A percentile compares a stretch with the other conserved stretches of the same genome.
Evolutionary conservation across 352 stramenopile genomes (phyloP).

Genomic region (Pelagophyceae sp.): DNA sequence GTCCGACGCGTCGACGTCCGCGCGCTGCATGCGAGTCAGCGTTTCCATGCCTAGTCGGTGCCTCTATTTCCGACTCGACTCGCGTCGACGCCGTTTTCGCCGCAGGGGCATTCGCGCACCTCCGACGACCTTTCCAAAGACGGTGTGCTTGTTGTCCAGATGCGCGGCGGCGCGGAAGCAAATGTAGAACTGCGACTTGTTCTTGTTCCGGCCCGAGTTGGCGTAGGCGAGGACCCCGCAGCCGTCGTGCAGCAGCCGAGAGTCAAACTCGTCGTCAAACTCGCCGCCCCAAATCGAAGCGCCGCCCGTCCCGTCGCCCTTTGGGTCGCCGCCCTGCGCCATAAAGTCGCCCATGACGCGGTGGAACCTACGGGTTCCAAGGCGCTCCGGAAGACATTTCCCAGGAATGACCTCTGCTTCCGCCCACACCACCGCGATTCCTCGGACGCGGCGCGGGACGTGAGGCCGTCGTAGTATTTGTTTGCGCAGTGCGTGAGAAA

Average conservation of each 20-base stretch:
- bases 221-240: slow-evolving; percentile 89
- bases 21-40: slow-evolving; percentile 61
- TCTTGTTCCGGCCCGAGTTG: slow-evolving; percentile 87
- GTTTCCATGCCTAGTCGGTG: too few species aligned
- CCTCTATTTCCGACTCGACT: too few species aligned
- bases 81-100: too few species aligned
- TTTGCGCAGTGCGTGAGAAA: slow-evolving; percentile 85
- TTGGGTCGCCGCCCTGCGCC: slow-evolving; percentile 82
- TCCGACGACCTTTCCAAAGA: slow-evolving; percentile 88
- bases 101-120: too few species aligned
- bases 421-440: too few species aligned
- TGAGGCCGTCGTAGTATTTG: slow-evolving; percentile 81
- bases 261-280: slow-evolving; percentile 95
- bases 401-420: too few species aligned
- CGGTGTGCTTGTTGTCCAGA: slow-evolving; percentile 94
- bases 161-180: slow-evolving; percentile 88
- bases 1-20: slow-evolving; percentile 63
- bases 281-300: slow-evolving; percentile 79
- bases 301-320: slow-evolving; percentile 80
- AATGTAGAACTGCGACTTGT: slow-evolving; percentile 98
- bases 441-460: too few species aligned
- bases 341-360: slow-evolving; percentile 93
- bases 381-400: too few species aligned
- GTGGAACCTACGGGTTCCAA: too few species aligned
- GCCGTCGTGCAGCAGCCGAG: slow-evolving; percentile 75